Evolutionary conservation across 257 asterid genomes (phyloP), one percentile per base, ranked within the genome.

Genomic region (Voacanga thouarsii): DNA sequence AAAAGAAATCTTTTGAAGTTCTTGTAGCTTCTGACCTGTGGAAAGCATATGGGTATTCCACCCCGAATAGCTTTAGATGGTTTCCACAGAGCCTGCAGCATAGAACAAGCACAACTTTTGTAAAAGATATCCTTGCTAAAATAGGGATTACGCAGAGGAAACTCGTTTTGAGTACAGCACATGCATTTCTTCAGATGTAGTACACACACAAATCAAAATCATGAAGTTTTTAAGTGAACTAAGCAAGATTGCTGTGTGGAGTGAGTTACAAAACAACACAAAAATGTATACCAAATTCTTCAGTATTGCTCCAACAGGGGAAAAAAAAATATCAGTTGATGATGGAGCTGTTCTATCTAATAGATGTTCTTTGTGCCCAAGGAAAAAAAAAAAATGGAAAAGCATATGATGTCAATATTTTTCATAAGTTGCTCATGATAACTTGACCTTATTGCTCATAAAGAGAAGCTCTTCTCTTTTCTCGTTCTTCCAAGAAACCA

Each of bases 401-500:
- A 14, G 16, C 45, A 65, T 15, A 33, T 33, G 33, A 33, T 37
- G 24, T 33, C 24, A 37, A 66, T 37, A 1, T 2, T 66, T 12
- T 37, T 66, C 23, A 37, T 33, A 43, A 66, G 24, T 57, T 59
- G 7, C 21, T 26, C n/a, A 50, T 3, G 41, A 63, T 41, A 77
- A 77, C 71, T 84, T 75, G 82, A 93, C 98, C 98, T 91, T 93
- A 75, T 81, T 88, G 84, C 85, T 87, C 86, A 79, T 83, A 74
- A 89, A 93, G 43, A 93, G 89, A 88, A 90, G 75, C 85, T 93
- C 96, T 71, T 93, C 90, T 75, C 97, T 83, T 83, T 82, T 88
- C 75, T 89, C 94, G 78, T 91, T 93, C 87, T 93, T 93, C 98
- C 96, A 91, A n/a, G 98, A 91, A 61, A 89, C 76, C 75, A 93